A percentile compares a stretch with the other conserved stretches of the same genome.
Conservation (phyloP, 2,329 filamentous ascomycete genomes). For the Neofusicoccum sp. region DNA sequence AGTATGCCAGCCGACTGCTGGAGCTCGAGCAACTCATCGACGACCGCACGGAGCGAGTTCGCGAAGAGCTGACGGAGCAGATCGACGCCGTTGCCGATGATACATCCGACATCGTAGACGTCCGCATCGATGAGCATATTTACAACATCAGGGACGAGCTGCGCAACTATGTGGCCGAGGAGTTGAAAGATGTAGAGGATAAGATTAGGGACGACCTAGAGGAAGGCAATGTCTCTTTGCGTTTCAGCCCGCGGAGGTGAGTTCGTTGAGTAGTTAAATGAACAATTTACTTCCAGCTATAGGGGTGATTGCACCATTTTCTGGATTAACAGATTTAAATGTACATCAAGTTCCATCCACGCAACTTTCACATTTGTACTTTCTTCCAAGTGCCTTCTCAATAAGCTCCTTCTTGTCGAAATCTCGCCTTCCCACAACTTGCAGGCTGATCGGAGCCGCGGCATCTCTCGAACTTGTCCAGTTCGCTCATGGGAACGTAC, state of each 20-base stretch:
- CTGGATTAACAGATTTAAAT: too few species aligned
- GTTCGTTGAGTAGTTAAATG: background rate
- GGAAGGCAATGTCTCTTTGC: background rate
- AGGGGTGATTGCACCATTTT: too few species aligned
- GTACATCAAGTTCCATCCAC: too few species aligned
- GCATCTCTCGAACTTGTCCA: conserved; percentile 48
- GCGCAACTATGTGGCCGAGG: background rate
- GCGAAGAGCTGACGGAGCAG: background rate
- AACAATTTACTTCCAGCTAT: too few species aligned
- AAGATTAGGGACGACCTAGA: background rate
- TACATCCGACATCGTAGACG: background rate
- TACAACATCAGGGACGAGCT: background rate
- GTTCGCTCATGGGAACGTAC: conserved; percentile 42
- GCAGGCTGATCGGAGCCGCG: conserved; percentile 56
- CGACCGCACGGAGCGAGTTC: background rate
- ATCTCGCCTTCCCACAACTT: conserved; percentile 56
- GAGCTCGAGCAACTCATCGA: background rate
- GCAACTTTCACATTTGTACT: too few species aligned
- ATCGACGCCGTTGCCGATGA: background rate
- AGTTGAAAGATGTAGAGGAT: background rate
- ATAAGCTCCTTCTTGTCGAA: conserved; percentile 55
- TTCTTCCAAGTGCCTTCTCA: background rate
- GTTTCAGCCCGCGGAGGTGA: background rate
- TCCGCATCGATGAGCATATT: background rate
- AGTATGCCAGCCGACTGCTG: background rate